These are phyloP conservation scores for Trichocladium uniseriatum DNA, from an alignment of 495 filamentous ascomycete species.

Conservation along the genomic window DNA sequence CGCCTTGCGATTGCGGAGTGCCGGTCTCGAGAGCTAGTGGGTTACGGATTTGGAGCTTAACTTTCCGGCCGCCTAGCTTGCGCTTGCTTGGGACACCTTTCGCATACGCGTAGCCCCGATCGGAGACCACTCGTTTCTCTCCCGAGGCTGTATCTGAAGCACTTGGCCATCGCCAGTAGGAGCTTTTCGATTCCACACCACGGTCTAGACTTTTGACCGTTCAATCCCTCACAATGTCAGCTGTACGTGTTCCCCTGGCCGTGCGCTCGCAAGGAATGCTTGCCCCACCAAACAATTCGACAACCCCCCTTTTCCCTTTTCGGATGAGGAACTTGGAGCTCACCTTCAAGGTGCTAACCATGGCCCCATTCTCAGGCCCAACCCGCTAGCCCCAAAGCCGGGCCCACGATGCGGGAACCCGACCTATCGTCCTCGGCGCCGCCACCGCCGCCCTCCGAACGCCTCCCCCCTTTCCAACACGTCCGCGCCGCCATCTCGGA, in stretches of 20 bases:
- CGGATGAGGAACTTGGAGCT: background rate
- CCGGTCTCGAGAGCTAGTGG: no score
- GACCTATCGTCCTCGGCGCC: background rate
- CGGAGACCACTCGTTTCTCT: background rate
- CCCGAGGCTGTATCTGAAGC: background rate
- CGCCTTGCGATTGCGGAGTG: no score
- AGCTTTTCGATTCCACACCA: background rate
- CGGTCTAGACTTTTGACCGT: background rate
- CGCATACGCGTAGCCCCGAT: constrained; percentile 4
- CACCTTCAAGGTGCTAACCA: background rate
- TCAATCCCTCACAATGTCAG: constrained; percentile 23
- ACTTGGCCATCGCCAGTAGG: background rate
- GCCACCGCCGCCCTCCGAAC: constrained; percentile 6
- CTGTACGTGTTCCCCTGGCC: constrained; percentile 19
- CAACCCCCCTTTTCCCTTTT: background rate
- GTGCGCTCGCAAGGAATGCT: background rate
- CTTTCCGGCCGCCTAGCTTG: no score
- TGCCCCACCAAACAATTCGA: background rate
- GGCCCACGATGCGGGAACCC: background rate
- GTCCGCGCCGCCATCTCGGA: constrained; percentile 51
- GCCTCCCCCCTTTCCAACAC: constrained; percentile 13
- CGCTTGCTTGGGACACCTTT: background rate
- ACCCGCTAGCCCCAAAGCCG: constrained; percentile 1
- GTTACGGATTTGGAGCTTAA: no score
- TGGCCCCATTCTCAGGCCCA: background rate